phyloP scores from a whole-genome alignment of 2,329 filamentous ascomycete genomes.

The Ophiostoma quercus region DNA sequence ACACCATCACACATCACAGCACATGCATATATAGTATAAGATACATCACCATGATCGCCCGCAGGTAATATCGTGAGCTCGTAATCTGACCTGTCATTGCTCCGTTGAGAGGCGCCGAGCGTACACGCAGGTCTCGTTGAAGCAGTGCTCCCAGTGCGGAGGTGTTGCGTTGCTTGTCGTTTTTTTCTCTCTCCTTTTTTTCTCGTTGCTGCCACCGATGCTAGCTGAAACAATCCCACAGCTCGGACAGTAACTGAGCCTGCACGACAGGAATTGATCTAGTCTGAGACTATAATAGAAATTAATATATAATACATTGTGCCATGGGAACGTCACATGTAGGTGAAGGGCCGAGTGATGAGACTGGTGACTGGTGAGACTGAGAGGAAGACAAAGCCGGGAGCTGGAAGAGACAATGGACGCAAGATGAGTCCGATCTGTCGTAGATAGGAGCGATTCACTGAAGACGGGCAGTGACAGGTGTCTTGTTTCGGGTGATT shows the following conservation, averaged over 20 bases:
- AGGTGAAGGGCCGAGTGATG: neutral
- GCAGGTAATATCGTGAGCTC: neutral
- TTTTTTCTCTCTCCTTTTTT: neutral
- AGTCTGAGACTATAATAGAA: neutral
- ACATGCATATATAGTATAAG: neutral
- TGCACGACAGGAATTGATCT: neutral
- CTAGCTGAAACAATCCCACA: neutral
- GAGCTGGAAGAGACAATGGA: neutral
- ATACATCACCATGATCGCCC: conserved; percentile 1
- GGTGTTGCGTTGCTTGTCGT: neutral
- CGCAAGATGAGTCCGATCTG: neutral
- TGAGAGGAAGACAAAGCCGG: neutral
- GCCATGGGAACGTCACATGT: neutral
- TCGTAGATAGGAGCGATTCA: conserved; percentile 12
- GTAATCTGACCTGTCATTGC: conserved; percentile 13
- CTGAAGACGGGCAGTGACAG: neutral
- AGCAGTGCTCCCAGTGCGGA: neutral
- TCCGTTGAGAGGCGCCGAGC: neutral
- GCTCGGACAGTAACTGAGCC: neutral
- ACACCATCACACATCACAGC: neutral
- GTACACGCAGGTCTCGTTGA: neutral
- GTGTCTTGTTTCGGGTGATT: neutral
- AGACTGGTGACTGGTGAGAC: neutral
- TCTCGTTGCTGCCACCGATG: neutral
- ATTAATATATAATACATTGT: neutral